Conservation (phyloP, 495 filamentous ascomycete species). For the Neurospora sp. region DNA sequence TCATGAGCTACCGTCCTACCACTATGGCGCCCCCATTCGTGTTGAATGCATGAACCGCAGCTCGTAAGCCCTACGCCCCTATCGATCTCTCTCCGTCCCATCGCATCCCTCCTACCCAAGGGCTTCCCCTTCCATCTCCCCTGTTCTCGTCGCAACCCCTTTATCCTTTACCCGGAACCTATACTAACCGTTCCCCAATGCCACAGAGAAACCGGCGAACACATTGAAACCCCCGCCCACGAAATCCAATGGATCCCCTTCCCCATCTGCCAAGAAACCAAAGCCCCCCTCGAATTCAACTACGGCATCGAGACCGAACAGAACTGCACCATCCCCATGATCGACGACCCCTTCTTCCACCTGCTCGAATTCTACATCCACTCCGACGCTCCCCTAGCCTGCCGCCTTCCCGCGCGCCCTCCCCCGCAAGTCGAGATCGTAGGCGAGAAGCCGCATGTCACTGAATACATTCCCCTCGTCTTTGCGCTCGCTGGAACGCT, state of each 20-base stretch:
- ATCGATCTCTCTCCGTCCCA: not conserved
- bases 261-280: constrained; percentile 83
- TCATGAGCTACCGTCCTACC: constrained; percentile 33
- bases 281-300: constrained; percentile 64
- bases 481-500: constrained; percentile 84
- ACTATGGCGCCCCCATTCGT: constrained; percentile 37
- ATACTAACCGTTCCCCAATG: not conserved
- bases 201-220: constrained; percentile 51
- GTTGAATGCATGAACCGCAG: constrained; percentile 49
- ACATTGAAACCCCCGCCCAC: constrained; percentile 71
- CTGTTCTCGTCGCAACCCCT: not conserved
- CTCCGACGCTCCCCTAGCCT: constrained; percentile 86
- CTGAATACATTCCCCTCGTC: constrained; percentile 56
- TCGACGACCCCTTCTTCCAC: constrained; percentile 88
- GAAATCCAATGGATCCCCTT: constrained; percentile 93
- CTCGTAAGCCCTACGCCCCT: constrained; percentile 28
- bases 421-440: constrained; percentile 37
- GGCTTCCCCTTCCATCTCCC: not conserved
- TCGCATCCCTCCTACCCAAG: not conserved
- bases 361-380: constrained; percentile 98
- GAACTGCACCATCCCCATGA: constrained; percentile 82
- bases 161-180: not conserved
- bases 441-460: constrained; percentile 31
- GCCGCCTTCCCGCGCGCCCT: constrained; percentile 77
- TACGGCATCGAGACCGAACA: constrained; percentile 79